phyloP scores from a whole-genome alignment of 371 early-diverging fungal genomes.

The Globomyces sp. region DNA sequence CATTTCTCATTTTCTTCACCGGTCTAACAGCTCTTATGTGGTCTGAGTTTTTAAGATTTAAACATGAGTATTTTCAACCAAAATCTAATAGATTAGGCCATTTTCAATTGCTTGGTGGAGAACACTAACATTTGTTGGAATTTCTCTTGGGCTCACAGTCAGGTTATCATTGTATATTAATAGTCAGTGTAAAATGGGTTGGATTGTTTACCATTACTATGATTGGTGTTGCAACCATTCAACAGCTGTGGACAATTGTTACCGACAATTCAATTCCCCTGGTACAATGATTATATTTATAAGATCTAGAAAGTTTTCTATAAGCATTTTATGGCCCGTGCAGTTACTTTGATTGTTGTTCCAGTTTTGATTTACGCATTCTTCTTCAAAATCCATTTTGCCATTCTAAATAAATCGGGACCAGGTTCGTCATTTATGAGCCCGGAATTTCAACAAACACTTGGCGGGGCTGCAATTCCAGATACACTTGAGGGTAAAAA shows the following conservation, averaged over 20 bases:
- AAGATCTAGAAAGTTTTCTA: conserved; percentile 40
- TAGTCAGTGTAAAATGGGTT: conserved; percentile 49
- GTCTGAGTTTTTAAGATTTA: conserved; percentile 41
- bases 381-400: conserved; percentile 78
- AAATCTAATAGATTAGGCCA: conserved; percentile 55
- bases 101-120: conserved; percentile 48
- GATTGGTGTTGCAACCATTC: conserved; percentile 79
- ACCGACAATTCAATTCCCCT: conserved; percentile 72
- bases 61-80: conserved; percentile 26
- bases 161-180: no score
- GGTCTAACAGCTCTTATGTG: conserved; percentile 42
- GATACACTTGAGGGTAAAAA: conserved; percentile 16
- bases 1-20: conserved; percentile 85
- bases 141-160: conserved; percentile 37
- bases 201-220: conserved; percentile 81
- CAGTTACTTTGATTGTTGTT: conserved; percentile 66
- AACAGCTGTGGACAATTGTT: conserved; percentile 86
- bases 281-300: no score
- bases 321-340: conserved; percentile 50
- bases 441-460: conserved; percentile 83
- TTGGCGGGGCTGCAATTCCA: conserved; percentile 63
- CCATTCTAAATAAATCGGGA: conserved; percentile 59
- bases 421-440: conserved; percentile 88
- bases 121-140: conserved; percentile 35
- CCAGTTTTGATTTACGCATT: conserved; percentile 79